Evolutionary conservation across 371 early-diverging fungal genomes (phyloP), one percentile per base, ranked within the genome.

Genomic region (Sporodiniella umbellata): DNA sequence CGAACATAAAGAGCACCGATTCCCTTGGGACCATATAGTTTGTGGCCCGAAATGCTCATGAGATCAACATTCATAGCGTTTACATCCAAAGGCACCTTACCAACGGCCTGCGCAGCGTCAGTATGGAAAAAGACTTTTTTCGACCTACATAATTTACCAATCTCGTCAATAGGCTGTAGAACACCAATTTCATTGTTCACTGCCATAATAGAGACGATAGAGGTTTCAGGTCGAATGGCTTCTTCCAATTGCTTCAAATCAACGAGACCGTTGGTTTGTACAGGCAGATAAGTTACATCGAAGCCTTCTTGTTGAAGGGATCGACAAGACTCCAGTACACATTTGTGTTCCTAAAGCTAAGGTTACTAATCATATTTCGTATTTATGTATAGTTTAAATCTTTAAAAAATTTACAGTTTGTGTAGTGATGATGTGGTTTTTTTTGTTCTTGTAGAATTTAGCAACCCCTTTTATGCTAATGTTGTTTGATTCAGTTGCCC

Each of bases 151-250:
- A 98, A 64, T 42, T 79, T 73, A 38, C 92, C 99, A 73, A 99
- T 99, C 58, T 95, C 96, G 48, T 78, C 84, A 53, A 99, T 62
- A n/a, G 98, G 97, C 66, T 98, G 96, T 45, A 98, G 87, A 14
- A 95, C 94, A 51, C 99, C 99, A 67, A 99, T 98, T 76, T 99
- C 99, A 70, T 99, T 99, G 74, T 99, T 99, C 38, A 99, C 96
- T 8, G 96, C 82, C 99, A 99, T 99, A 56, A 99, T 83, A 11
- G 97, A 96, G 26, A 99, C 96, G 42, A 99, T 64, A 6, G 84
- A 80, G 3, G 99, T 99, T 35, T 93, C 89, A 8, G 96, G 93
- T 8, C 92, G 88, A 53, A 99, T 97, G 10, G 95, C 86, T 33
- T 79, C 84, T 63, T 89, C 90, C 31, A 99, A 70, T 8, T 76